Evolutionary conservation across 495 filamentous ascomycete genomes (phyloP), one percentile per base, ranked within the genome.

Genomic region (Penicillium manginii): DNA sequence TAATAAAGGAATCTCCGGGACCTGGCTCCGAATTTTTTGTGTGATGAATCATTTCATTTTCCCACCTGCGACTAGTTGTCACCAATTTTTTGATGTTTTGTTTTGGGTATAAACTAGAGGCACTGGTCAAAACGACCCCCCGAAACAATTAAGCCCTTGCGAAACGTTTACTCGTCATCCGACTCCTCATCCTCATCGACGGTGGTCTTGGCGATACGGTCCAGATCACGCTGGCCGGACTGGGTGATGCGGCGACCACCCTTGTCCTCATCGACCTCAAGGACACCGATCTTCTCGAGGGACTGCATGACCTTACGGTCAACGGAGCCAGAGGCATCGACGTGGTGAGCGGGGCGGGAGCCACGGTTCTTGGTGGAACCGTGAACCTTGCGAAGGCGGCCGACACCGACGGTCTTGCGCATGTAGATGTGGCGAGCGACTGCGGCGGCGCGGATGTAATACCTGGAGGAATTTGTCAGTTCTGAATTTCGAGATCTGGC

Each of bases 401-500:
- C 91, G 59, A 98, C 93, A 83, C 94, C 94, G 73, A 98, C 93
- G 70, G 93, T 97, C 84, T 98, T 98, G 79, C 94, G 88, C 77
- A 98, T 86, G 84, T 98, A 98, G 84, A 98, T 86, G 82, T 98
- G 94, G 73, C 94, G 94, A 67, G 94, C 94, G 75, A 97, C 87
- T 67, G 92, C 83, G 67, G 94, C 94, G 73, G 93, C 92, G 73
- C 94, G 93, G 77, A 97, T 84, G 88, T 98, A 98, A 88, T 91
- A 98, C 86, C 86, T 87, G 60, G 18, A 52, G 15, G 52, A 54
- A 32, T 26, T 57, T 61, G 59, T 68, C 46, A 68, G 48, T 50
- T 49, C 51, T 18, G 22, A 32, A 29, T 35, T 55, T 47, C 22
- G 26, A 52, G 53, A 15, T 48, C 23, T 54, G 23, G 26, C 37